phyloP scores from a whole-genome alignment of 495 filamentous ascomycete genomes.

The Tricharina praecox region DNA sequence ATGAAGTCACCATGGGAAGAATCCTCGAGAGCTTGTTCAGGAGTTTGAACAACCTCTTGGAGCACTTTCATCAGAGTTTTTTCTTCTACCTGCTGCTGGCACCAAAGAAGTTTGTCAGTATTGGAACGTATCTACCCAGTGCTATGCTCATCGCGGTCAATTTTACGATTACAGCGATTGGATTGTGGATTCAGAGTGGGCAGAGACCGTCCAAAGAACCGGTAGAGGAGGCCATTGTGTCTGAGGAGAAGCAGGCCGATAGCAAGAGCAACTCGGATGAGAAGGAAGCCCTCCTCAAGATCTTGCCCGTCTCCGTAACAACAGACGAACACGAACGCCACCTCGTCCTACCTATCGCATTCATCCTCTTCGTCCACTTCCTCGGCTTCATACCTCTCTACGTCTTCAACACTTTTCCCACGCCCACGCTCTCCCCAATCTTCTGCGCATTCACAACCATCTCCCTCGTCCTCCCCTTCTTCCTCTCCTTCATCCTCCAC shows the following conservation, averaged over 20 bases:
- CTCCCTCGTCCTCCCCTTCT: slow-evolving; percentile 41
- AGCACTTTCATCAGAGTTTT: slow-evolving; percentile 96
- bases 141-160: slow-evolving; percentile 89
- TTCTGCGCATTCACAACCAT: slow-evolving; percentile 43
- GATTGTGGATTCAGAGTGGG: slow-evolving; percentile 78
- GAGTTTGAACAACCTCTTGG: slow-evolving; percentile 86
- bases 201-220: slow-evolving; percentile 7
- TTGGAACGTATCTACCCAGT: slow-evolving; percentile 90
- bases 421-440: slow-evolving; percentile 30
- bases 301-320: not conserved
- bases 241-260: not conserved
- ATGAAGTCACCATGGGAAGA: slow-evolving; percentile 87
- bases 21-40: slow-evolving; percentile 77
- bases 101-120: slow-evolving; percentile 82
- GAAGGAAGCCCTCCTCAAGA: slow-evolving; percentile 10
- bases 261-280: slow-evolving; percentile 5
- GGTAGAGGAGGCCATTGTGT: slow-evolving; percentile 16
- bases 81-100: slow-evolving; percentile 97
- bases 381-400: slow-evolving; percentile 72
- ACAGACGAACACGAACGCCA: not conserved
- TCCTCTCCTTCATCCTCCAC: slow-evolving; percentile 38
- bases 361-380: slow-evolving; percentile 56
- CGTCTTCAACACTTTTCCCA: slow-evolving; percentile 58
- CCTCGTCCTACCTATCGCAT: slow-evolving; percentile 50
- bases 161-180: slow-evolving; percentile 89